Percentiles rank a stretch among this genome's conserved stretches.
phyloP scores from a whole-genome alignment of 2,329 filamentous ascomycete species.

The Aspergillus cejpii region DNA sequence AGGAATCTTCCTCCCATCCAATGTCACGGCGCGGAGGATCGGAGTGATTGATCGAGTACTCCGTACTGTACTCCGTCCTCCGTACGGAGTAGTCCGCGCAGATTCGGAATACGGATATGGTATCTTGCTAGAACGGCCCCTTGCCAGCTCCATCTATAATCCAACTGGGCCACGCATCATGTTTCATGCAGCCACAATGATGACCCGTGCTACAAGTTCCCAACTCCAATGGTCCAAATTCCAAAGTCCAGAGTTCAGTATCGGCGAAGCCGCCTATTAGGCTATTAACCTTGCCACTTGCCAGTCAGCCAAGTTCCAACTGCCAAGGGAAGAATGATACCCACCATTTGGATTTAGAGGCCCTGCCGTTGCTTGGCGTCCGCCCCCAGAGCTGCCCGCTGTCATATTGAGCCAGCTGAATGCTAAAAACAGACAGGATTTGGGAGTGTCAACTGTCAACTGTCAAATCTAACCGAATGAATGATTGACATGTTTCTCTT shows the following conservation, averaged over 20 bases:
- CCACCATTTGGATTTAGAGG: no score
- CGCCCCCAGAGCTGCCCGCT: not conserved
- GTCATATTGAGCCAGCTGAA: not conserved
- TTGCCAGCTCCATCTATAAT: no score
- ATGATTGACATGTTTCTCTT: not conserved
- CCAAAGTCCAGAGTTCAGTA: no score
- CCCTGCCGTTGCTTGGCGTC: not conserved
- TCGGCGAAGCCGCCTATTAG: constrained; percentile 1
- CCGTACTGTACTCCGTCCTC: not conserved
- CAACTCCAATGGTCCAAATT: not conserved
- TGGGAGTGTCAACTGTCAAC: not conserved
- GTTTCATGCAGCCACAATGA: not conserved
- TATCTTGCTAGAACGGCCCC: no score
- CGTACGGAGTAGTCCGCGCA: no score
- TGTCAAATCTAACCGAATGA: not conserved
- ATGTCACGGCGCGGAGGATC: not conserved
- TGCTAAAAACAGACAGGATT: not conserved
- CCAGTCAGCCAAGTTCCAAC: no score
- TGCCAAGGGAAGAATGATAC: no score
- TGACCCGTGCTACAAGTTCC: not conserved
- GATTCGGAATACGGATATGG: no score
- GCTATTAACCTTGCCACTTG: no score
- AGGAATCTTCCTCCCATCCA: constrained; percentile 1
- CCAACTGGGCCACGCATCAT: not conserved
- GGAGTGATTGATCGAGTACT: not conserved